Percentiles rank a stretch among this genome's conserved stretches.
phyloP scores from a whole-genome alignment of 2,329 filamentous ascomycete genomes.

The Sporothrix schenckii region DNA sequence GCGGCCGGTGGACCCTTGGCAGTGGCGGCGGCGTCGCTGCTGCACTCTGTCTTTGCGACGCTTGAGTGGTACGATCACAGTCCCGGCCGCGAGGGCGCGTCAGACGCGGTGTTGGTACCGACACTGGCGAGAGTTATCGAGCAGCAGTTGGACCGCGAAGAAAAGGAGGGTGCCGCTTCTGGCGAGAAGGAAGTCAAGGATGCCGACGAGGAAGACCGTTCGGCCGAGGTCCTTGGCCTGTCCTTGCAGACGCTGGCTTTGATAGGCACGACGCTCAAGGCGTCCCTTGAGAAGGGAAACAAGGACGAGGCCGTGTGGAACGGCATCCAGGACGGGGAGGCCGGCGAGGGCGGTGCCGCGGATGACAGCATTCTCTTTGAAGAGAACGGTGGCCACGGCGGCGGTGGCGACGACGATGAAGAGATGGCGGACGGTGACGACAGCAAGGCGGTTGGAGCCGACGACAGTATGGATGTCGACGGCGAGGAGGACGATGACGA shows the following conservation, averaged over 20 bases:
- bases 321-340: slow-evolving; percentile 38
- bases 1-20: slow-evolving; percentile 53
- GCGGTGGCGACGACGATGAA: slow-evolving; percentile 53
- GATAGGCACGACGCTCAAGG: slow-evolving; percentile 63
- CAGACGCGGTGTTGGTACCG: slow-evolving; percentile 56
- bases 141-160: slow-evolving; percentile 33
- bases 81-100: slow-evolving; percentile 52
- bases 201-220: slow-evolving; percentile 31
- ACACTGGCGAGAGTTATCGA: slow-evolving; percentile 49
- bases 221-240: slow-evolving; percentile 53
- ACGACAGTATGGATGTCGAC: slow-evolving; percentile 44
- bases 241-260: slow-evolving; percentile 66
- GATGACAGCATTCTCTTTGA: slow-evolving; percentile 42
- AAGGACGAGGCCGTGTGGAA: slow-evolving; percentile 48
- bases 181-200: background rate
- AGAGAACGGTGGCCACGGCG: slow-evolving; percentile 42
- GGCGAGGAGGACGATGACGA: slow-evolving; percentile 40
- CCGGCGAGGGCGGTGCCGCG: slow-evolving; percentile 44
- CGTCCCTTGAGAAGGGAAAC: slow-evolving; percentile 52
- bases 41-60: slow-evolving; percentile 64
- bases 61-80: slow-evolving; percentile 58
- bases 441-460: slow-evolving; percentile 40
- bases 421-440: slow-evolving; percentile 57
- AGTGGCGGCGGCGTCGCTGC: slow-evolving; percentile 61
- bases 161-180: background rate